These are phyloP conservation scores for Candida verbasci DNA, from an alignment of 805 yeast species.

Conservation along the genomic window DNA sequence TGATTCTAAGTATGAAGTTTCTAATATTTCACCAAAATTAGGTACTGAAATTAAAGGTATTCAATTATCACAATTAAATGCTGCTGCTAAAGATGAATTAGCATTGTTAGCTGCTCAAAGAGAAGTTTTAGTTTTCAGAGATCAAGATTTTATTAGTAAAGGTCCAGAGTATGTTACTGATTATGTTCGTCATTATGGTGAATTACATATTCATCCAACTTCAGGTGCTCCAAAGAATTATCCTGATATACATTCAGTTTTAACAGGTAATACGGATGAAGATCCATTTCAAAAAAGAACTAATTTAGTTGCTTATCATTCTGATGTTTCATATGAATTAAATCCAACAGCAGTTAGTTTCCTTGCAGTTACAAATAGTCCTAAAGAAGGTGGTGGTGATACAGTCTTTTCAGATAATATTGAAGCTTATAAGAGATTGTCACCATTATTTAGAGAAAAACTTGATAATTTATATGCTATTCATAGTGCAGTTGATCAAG, in stretches of 20 bases:
- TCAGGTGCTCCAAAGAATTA: conserved; percentile 31
- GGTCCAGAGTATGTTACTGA: conserved; percentile 30
- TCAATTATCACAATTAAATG: conserved; percentile 51
- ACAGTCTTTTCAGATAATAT: conserved; percentile 36
- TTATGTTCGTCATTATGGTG: conserved; percentile 32
- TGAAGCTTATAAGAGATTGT: conserved; percentile 36
- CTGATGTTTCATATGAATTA: conserved; percentile 37
- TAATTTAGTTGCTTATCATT: conserved; percentile 30
- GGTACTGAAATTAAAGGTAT: conserved; percentile 64
- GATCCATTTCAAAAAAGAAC: conserved; percentile 16
- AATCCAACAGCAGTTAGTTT: conserved; percentile 39
- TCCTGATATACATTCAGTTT: conserved; percentile 28
- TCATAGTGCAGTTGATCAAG: conserved; percentile 36
- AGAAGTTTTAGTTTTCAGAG: conserved; percentile 62
- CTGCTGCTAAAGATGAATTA: conserved; percentile 59
- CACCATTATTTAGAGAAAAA: conserved; percentile 32
- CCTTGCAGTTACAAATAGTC: conserved; percentile 33
- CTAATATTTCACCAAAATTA: conserved; percentile 57
- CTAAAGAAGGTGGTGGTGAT: conserved; percentile 39
- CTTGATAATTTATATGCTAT: conserved; percentile 32
- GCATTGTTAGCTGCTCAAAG: conserved; percentile 63
- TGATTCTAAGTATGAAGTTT: conserved; percentile 21
- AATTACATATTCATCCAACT: conserved; percentile 45
- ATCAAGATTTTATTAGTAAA: conserved; percentile 53
- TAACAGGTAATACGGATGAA: conserved; percentile 15